Evolutionary conservation across 2,329 filamentous ascomycete genomes (phyloP).

Genomic region (Phialophora verrucosa): DNA sequence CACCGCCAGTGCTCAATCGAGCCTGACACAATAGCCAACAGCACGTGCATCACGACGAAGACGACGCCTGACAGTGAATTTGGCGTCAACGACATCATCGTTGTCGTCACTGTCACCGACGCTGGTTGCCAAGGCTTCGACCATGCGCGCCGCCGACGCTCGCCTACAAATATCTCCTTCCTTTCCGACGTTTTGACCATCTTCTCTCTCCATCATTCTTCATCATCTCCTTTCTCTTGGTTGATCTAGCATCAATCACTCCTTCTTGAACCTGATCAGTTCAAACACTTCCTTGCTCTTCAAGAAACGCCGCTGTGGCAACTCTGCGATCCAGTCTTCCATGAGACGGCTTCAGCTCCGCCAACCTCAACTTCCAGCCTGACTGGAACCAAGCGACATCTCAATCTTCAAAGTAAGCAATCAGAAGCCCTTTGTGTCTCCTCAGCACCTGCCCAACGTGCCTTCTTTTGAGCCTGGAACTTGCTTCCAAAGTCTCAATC

Average conservation of each 20-base stretch:
- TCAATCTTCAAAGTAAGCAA: constrained; percentile 10
- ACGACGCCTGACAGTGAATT: neutral
- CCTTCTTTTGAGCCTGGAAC: neutral
- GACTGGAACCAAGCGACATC: neutral
- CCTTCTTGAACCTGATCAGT: constrained; percentile 10
- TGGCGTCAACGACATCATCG: neutral
- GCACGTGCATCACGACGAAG: neutral
- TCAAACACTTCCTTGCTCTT: neutral
- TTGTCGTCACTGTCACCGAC: neutral
- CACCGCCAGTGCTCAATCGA: constrained; percentile 6
- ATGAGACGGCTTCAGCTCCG: neutral
- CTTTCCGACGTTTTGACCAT: neutral
- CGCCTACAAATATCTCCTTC: constrained; percentile 14
- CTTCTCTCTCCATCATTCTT: constrained; percentile 4
- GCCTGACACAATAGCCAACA: neutral
- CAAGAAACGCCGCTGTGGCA: neutral
- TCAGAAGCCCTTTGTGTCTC: neutral
- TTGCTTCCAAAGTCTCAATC: neutral
- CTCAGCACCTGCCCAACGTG: neutral
- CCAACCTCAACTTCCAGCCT: constrained; percentile 3
- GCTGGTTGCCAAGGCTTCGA: neutral
- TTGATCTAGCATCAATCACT: neutral
- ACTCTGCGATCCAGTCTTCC: neutral
- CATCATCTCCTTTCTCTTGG: neutral
- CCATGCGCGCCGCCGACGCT: constrained; percentile 1